Evolutionary conservation across 768 basidiomycete genomes (phyloP).

Genomic region (Leccinum rimulosum): DNA sequence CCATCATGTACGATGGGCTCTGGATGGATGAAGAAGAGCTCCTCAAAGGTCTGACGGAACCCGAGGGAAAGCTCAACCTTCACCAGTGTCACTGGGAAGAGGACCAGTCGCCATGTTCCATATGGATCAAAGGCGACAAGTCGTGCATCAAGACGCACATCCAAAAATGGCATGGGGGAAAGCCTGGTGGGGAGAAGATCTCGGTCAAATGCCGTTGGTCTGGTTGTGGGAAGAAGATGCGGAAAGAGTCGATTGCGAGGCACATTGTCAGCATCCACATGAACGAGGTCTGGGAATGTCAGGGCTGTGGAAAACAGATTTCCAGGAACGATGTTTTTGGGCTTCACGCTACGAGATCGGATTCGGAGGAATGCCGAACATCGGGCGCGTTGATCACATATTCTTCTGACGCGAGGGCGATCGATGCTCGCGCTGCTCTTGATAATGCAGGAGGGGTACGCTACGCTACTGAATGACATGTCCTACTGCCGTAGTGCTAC

Average conservation of each 20-base stretch:
- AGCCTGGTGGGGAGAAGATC: slow-evolving; percentile 9
- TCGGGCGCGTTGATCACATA: slow-evolving; percentile 12
- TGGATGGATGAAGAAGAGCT: slow-evolving; percentile 17
- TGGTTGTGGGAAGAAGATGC: slow-evolving; percentile 15
- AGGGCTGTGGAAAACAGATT: slow-evolving; percentile 10
- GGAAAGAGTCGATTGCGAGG: slow-evolving; percentile 23
- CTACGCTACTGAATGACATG: slow-evolving; percentile 1
- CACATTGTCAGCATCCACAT: slow-evolving; percentile 20
- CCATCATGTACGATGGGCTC: slow-evolving; percentile 5
- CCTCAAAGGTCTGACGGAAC: background rate
- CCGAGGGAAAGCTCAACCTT: slow-evolving; percentile 2
- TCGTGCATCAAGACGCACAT: slow-evolving; percentile 14
- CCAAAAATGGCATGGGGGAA: slow-evolving; percentile 18
- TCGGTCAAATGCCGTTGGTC: slow-evolving; percentile 10
- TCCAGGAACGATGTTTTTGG: slow-evolving; percentile 10
- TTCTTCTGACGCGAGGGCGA: background rate
- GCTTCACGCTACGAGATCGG: slow-evolving; percentile 4
- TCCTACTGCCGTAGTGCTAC: no score
- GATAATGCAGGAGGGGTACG: background rate
- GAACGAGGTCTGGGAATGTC: slow-evolving; percentile 13
- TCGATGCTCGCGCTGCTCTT: slow-evolving; percentile 9
- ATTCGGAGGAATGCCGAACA: slow-evolving; percentile 2
- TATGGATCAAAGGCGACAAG: slow-evolving; percentile 18
- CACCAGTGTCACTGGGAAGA: slow-evolving; percentile 15
- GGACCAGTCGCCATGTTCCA: slow-evolving; percentile 3